These are phyloP conservation scores for Zelonia costaricensis DNA, from an alignment of 208 protist species.

Conservation along the genomic window DNA sequence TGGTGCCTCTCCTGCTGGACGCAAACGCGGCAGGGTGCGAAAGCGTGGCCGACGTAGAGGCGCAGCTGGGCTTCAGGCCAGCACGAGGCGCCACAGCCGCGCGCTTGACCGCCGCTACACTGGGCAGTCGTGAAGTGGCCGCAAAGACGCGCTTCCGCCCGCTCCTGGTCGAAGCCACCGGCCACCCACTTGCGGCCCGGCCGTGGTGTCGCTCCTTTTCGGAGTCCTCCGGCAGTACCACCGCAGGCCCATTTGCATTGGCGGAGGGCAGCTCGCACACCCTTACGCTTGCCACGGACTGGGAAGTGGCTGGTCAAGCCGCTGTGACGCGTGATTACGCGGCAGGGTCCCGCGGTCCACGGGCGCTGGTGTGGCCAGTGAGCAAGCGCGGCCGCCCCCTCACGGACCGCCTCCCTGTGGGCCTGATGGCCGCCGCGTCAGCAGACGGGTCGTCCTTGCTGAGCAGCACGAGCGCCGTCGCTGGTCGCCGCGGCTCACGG, in stretches of 20 bases:
- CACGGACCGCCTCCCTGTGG: slow-evolving; percentile 65
- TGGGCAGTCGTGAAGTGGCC: neutral
- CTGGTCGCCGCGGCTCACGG: slow-evolving; percentile 15
- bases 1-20: slow-evolving; percentile 11
- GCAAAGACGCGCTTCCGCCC: too few relatives aligned
- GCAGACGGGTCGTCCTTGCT: slow-evolving; percentile 17
- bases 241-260: neutral
- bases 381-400: slow-evolving; percentile 62
- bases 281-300: slow-evolving; percentile 33
- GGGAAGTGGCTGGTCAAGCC: slow-evolving; percentile 34
- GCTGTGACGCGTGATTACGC: slow-evolving; percentile 33
- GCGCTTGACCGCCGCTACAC: neutral
- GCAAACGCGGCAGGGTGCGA: slow-evolving; percentile 9
- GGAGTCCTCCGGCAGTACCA: slow-evolving; percentile 29
- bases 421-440: slow-evolving; percentile 43
- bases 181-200: slow-evolving; percentile 24
- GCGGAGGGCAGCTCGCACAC: neutral
- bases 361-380: slow-evolving; percentile 48
- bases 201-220: slow-evolving; percentile 68
- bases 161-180: slow-evolving; percentile 28
- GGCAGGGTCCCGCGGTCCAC: slow-evolving; percentile 34
- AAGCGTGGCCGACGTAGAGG: slow-evolving; percentile 15
- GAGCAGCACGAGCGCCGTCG: neutral
- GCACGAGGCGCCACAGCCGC: neutral
- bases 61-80: slow-evolving; percentile 9